phyloP scores from a whole-genome alignment of 768 basidiomycete genomes.

The Cystofilobasidium bisporidii region DNA sequence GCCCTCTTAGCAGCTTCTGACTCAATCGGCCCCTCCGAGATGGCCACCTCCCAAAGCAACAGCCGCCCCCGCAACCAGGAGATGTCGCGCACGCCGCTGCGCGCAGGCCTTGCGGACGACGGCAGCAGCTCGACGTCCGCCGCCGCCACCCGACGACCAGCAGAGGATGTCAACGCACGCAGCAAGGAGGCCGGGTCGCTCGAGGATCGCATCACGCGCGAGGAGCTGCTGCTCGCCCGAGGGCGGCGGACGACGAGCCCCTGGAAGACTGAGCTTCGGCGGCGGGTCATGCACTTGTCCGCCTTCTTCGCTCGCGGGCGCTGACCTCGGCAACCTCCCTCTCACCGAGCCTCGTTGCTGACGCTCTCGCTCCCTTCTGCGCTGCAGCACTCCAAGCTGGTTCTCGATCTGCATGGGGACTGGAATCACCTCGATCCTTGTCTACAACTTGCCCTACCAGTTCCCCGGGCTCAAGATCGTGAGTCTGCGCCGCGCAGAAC shows the following conservation, averaged over 20 bases:
- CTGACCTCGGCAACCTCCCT: no score
- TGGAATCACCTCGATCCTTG: conserved; percentile 50
- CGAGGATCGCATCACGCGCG: neutral
- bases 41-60: no score
- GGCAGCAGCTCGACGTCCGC: no score
- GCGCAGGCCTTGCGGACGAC: no score
- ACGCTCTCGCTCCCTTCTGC: neutral
- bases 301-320: no score
- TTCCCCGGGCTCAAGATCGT: conserved; percentile 38
- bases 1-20: no score
- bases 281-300: conserved; percentile 5
- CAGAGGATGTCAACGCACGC: no score
- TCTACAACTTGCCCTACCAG: conserved; percentile 53
- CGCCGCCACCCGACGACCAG: no score
- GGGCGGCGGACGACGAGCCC: neutral
- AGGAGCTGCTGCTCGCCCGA: neutral
- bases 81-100: no score
- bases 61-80: no score
- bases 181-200: neutral
- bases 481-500: conserved; percentile 28
- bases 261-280: neutral
- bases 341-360: no score
- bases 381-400: conserved; percentile 4
- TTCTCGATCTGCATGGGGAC: conserved; percentile 38
- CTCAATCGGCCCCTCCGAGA: no score